Percentiles rank a stretch among this genome's conserved stretches.
Evolutionary conservation across 129 eudicot species (phyloP).

Genomic region (Chrysanthemum lavandulifolium): DNA sequence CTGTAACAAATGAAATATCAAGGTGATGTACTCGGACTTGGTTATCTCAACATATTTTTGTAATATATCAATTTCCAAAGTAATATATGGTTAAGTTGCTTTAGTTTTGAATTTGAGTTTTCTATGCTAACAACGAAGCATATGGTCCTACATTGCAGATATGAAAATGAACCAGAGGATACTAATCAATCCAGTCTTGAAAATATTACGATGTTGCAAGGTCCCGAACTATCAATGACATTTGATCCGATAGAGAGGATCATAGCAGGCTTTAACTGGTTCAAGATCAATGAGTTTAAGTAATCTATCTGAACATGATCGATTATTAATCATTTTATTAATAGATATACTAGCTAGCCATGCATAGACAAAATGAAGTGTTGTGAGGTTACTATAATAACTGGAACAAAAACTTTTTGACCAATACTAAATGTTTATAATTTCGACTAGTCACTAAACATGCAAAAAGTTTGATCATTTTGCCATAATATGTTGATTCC

Average conservation of each 20-base stretch:
- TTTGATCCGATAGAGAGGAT: constrained; percentile 25
- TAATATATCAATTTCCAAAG: not conserved
- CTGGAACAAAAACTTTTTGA: too few relatives aligned
- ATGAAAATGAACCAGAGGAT: constrained; percentile 13
- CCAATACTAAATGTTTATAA: too few relatives aligned
- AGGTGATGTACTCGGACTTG: constrained; percentile 5
- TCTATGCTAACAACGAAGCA: not conserved
- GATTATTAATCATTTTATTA: not conserved
- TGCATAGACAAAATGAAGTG: too few relatives aligned
- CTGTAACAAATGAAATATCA: not conserved
- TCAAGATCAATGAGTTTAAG: constrained; percentile 27
- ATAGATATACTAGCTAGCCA: too few relatives aligned
- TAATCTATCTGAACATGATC: constrained; percentile 1
- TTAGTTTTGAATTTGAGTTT: not conserved
- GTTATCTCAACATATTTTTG: not conserved
- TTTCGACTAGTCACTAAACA: too few relatives aligned
- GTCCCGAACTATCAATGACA: not conserved
- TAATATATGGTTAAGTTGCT: not conserved
- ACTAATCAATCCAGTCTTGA: not conserved
- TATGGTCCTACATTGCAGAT: constrained; percentile 10
- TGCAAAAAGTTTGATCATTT: too few relatives aligned
- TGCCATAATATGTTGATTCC: too few relatives aligned
- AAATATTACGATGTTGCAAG: not conserved
- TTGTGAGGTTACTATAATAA: too few relatives aligned
- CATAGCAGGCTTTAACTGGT: constrained; percentile 14